Evolutionary conservation across 495 filamentous ascomycete species (phyloP).

Genomic region (Neurospora pannonica): DNA sequence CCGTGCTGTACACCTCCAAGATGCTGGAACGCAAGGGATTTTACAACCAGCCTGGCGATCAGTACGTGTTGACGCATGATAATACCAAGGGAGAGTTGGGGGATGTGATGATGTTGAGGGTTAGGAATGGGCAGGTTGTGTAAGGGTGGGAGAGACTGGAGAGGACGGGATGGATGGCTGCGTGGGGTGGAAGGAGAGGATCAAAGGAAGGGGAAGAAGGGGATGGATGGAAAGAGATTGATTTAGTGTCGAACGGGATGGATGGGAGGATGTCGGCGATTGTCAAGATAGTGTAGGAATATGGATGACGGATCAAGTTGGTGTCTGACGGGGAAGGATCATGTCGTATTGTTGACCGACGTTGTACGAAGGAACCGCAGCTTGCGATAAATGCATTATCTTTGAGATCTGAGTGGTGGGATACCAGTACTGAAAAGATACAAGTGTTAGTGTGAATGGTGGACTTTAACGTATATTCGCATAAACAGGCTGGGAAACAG

Average conservation of each 20-base stretch:
- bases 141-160: background rate
- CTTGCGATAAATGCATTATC: background rate
- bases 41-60: background rate
- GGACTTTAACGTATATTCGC: background rate
- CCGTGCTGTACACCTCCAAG: background rate
- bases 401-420: background rate
- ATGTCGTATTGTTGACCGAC: background rate
- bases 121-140: background rate
- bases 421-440: background rate
- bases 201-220: no score
- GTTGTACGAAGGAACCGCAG: background rate
- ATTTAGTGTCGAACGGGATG: background rate
- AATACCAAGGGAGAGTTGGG: background rate
- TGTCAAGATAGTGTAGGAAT: background rate
- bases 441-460: background rate
- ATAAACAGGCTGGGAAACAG: background rate
- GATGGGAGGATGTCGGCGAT: no score
- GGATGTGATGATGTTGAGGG: background rate
- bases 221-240: background rate
- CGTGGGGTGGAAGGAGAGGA: background rate
- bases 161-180: background rate
- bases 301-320: background rate
- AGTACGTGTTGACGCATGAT: background rate
- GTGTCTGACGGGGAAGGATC: background rate
- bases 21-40: background rate